A percentile compares a stretch with the other conserved stretches of the same genome.
Evolutionary conservation across 2,329 filamentous ascomycete genomes (phyloP).

Genomic region (Scolecobasidium constrictum): DNA sequence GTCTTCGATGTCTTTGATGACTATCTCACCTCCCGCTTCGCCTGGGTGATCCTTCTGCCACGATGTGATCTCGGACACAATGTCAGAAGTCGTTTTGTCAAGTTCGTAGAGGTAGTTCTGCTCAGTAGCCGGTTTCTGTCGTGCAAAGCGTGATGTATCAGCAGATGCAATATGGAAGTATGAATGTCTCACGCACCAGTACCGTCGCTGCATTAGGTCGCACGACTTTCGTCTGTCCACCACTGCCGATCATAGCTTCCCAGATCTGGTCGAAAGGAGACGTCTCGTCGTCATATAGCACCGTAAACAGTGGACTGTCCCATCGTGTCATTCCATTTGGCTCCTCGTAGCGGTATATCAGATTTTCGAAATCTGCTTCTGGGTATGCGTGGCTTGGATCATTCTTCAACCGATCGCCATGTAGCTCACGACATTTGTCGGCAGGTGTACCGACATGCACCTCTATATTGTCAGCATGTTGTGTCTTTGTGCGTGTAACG

Average conservation of each 20-base stretch:
- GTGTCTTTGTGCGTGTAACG: neutral
- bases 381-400: slow-evolving; percentile 32
- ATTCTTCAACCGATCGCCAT: slow-evolving; percentile 33
- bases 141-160: neutral
- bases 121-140: slow-evolving; percentile 46
- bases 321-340: slow-evolving; percentile 76
- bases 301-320: slow-evolving; percentile 73
- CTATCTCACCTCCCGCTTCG: slow-evolving; percentile 50
- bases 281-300: slow-evolving; percentile 63
- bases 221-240: slow-evolving; percentile 55
- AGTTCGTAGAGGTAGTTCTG: slow-evolving; percentile 70
- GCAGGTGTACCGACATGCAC: slow-evolving; percentile 47
- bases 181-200: slow-evolving; percentile 28
- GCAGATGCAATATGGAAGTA: neutral
- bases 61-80: slow-evolving; percentile 59
- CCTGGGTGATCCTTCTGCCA: slow-evolving; percentile 54
- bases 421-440: slow-evolving; percentile 48
- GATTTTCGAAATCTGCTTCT: slow-evolving; percentile 61
- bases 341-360: slow-evolving; percentile 76
- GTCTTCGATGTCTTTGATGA: slow-evolving; percentile 41
- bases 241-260: slow-evolving; percentile 54
- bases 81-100: slow-evolving; percentile 67
- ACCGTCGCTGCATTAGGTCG: slow-evolving; percentile 68
- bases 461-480: slow-evolving; percentile 27
- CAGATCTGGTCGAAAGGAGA: slow-evolving; percentile 61